phyloP scores from a whole-genome alignment of 768 basidiomycete genomes.

The Sarcodon sp. region DNA sequence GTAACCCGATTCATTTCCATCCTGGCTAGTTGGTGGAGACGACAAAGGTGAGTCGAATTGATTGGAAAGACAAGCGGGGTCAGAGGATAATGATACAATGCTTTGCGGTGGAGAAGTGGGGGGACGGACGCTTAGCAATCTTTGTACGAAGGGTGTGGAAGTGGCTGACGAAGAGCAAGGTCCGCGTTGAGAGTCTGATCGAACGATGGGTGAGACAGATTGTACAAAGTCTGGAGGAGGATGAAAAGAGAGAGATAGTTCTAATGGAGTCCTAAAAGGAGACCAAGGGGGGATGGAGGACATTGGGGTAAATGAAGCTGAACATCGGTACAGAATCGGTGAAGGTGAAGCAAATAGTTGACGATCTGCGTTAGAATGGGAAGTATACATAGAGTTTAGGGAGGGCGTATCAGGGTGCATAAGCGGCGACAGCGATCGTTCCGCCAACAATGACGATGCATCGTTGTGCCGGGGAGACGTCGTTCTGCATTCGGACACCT shows the following conservation, averaged over 20 bases:
- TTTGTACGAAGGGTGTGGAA: not conserved
- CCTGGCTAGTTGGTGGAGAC: slow-evolving; percentile 5
- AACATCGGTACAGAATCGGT: not conserved
- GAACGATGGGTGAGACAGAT: not conserved
- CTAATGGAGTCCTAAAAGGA: not conserved
- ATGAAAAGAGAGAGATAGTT: not conserved
- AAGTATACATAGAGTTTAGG: not conserved
- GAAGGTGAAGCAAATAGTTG: not conserved
- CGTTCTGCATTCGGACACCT: not conserved
- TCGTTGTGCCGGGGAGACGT: not conserved
- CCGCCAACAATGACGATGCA: not conserved
- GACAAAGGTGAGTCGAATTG: slow-evolving; percentile 6
- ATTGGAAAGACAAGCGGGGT: slow-evolving; percentile 3
- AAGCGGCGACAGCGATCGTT: not conserved
- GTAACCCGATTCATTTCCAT: not conserved
- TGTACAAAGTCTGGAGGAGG: not conserved
- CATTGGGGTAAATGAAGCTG: not conserved
- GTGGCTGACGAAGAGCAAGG: not conserved
- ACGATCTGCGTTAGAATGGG: not conserved
- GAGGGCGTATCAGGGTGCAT: not conserved
- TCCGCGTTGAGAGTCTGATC: not conserved
- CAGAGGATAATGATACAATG: slow-evolving; percentile 5
- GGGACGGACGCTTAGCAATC: not conserved
- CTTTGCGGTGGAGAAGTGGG: slow-evolving; percentile 3
- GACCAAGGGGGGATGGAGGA: not conserved